Percentiles rank a stretch among this genome's conserved stretches.
These are phyloP conservation scores for Hymenoscyphus linearis DNA, from an alignment of 2,329 filamentous ascomycete species.

Conservation along the genomic window DNA sequence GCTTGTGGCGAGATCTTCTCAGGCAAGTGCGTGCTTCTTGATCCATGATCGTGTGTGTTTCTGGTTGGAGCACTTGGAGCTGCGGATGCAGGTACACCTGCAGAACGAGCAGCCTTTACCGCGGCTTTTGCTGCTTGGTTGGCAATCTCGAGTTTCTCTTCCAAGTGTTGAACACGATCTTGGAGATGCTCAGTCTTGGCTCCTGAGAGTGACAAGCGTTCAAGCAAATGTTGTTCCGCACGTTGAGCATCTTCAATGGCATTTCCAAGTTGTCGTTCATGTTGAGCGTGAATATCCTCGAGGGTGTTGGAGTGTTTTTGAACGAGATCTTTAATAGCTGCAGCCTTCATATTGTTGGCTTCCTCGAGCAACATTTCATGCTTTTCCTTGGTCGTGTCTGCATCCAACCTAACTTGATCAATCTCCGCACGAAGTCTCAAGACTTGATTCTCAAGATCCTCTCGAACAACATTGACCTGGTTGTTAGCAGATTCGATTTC, in stretches of 20 bases:
- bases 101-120: conserved; percentile 30
- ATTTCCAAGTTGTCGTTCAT: conserved; percentile 68
- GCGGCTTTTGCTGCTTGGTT: conserved; percentile 67
- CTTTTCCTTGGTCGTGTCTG: conserved; percentile 73
- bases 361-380: conserved; percentile 83
- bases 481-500: conserved; percentile 81
- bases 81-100: conserved; percentile 10
- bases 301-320: conserved; percentile 62
- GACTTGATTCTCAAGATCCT: conserved; percentile 77
- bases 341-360: conserved; percentile 62
- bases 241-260: conserved; percentile 77
- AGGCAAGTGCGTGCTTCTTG: conserved; percentile 49
- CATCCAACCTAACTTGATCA: conserved; percentile 71
- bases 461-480: conserved; percentile 76
- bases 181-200: conserved; percentile 82
- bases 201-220: conserved; percentile 74
- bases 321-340: conserved; percentile 44
- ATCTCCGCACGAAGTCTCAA: conserved; percentile 66
- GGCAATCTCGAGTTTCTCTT: conserved; percentile 86
- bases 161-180: conserved; percentile 76
- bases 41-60: conserved; percentile 8
- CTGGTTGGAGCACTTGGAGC: background rate
- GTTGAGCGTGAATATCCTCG: conserved; percentile 70
- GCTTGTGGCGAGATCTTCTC: conserved; percentile 94
- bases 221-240: conserved; percentile 71